Evolutionary conservation across 768 basidiomycete species (phyloP).

Genomic region (Galerina marginata): DNA sequence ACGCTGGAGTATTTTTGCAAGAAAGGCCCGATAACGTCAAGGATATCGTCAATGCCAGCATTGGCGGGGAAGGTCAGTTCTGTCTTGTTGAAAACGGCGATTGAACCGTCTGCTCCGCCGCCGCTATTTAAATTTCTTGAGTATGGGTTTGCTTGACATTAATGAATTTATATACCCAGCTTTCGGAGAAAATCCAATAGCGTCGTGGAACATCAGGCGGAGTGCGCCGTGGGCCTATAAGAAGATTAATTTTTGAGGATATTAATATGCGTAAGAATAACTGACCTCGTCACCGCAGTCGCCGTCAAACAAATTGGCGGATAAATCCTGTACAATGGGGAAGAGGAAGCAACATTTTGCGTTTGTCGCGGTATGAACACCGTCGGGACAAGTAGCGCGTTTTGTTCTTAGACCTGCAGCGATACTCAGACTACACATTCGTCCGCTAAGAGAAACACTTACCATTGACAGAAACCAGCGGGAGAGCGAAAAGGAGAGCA

Average conservation of each 20-base stretch:
- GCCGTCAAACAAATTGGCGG: constrained; percentile 15
- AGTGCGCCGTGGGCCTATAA: constrained; percentile 20
- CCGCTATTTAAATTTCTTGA: neutral
- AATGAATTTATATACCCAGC: neutral
- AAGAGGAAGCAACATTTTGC: constrained; percentile 13
- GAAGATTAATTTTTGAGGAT: too few species aligned
- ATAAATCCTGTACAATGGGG: constrained; percentile 17
- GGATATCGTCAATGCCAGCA: constrained; percentile 14
- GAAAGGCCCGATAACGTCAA: constrained; percentile 9
- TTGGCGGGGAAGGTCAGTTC: constrained; percentile 15
- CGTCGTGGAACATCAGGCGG: constrained; percentile 21
- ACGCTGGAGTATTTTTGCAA: constrained; percentile 7
- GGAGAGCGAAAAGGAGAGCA: constrained; percentile 13
- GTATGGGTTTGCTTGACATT: too few species aligned
- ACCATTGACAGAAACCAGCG: constrained; percentile 13
- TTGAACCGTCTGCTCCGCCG: constrained; percentile 13
- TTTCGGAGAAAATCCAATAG: constrained; percentile 16
- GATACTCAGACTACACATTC: neutral
- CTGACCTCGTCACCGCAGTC: constrained; percentile 20
- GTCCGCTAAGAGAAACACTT: neutral
- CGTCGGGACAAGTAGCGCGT: constrained; percentile 8
- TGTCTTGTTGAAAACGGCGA: constrained; percentile 12
- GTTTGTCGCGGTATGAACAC: constrained; percentile 7
- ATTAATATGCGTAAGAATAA: neutral
- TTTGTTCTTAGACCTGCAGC: constrained; percentile 6